phyloP scores from a whole-genome alignment of 768 basidiomycete species.

The Lenzites betulinus region DNA sequence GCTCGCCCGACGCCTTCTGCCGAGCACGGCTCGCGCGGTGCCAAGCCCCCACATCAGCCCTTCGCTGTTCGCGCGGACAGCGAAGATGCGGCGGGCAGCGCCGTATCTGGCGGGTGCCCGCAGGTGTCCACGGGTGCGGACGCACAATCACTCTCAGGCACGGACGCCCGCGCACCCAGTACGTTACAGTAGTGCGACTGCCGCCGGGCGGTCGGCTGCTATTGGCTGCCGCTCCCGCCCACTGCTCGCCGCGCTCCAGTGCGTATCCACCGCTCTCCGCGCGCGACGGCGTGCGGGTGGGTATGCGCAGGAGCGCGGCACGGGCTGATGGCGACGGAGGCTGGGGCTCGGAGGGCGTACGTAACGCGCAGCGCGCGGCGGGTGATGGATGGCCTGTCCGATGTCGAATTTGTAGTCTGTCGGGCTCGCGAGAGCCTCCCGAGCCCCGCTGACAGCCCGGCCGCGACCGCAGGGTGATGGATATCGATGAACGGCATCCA shows the following conservation, averaged over 20 bases:
- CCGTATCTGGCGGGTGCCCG: background rate
- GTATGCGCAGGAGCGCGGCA: background rate
- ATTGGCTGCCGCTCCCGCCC: background rate
- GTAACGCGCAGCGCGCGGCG: slow-evolving; percentile 13
- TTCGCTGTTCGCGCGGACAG: background rate
- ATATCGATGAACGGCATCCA: background rate
- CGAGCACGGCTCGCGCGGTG: slow-evolving; percentile 10
- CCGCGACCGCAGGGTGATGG: slow-evolving; percentile 1
- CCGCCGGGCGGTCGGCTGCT: no score
- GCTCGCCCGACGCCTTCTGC: slow-evolving; percentile 5
- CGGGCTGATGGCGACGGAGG: slow-evolving; percentile 4
- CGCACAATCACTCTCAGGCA: background rate
- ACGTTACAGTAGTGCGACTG: no score
- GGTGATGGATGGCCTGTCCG: slow-evolving; percentile 2
- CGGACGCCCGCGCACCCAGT: background rate
- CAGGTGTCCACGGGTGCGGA: background rate
- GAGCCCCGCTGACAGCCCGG: background rate
- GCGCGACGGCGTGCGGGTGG: no score
- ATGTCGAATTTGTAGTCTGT: slow-evolving; percentile 1
- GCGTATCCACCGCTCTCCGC: no score
- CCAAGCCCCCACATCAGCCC: slow-evolving; percentile 6
- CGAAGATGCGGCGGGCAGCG: no score
- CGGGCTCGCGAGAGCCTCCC: slow-evolving; percentile 1
- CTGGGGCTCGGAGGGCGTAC: slow-evolving; percentile 4
- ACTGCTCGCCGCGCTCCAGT: background rate